Evolutionary conservation across 2,329 filamentous ascomycete species (phyloP).

Genomic region (Graphium sp.): DNA sequence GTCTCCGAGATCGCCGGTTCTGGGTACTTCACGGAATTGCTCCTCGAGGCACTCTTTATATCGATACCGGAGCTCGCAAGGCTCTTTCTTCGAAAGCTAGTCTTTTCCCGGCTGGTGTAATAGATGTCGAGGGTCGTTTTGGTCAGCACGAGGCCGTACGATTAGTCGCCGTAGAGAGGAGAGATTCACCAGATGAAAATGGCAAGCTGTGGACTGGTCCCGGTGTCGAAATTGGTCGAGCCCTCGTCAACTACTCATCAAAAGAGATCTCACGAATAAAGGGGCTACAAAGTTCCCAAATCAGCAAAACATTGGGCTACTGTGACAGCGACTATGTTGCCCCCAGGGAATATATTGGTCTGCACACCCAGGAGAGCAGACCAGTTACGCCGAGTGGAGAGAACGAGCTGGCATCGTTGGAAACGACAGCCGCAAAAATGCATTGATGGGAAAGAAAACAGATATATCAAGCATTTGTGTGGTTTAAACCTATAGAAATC

Average conservation of each 20-base stretch:
- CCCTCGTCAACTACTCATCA: conserved; percentile 84
- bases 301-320: conserved; percentile 67
- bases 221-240: conserved; percentile 65
- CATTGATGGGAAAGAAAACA: too few species aligned
- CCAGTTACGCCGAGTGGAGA: conserved; percentile 28
- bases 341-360: conserved; percentile 71
- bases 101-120: conserved; percentile 75
- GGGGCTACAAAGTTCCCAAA: conserved; percentile 69
- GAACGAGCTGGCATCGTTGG: conserved; percentile 4
- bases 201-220: conserved; percentile 30
- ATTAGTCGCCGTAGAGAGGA: conserved; percentile 59
- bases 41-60: conserved; percentile 81
- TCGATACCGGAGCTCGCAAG: conserved; percentile 74
- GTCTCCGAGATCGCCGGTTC: conserved; percentile 87
- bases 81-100: conserved; percentile 74
- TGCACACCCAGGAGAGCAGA: conserved; percentile 41
- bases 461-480: too few species aligned
- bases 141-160: conserved; percentile 85
- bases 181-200: conserved; percentile 18
- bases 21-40: conserved; percentile 89
- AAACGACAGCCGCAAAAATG: too few species aligned
- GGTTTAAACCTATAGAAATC: too few species aligned
- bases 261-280: conserved; percentile 71
- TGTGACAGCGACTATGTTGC: conserved; percentile 92
- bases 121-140: conserved; percentile 79